Conservation (phyloP, 2,329 filamentous ascomycete species). For the Lecanoromycetidae sp. region DNA sequence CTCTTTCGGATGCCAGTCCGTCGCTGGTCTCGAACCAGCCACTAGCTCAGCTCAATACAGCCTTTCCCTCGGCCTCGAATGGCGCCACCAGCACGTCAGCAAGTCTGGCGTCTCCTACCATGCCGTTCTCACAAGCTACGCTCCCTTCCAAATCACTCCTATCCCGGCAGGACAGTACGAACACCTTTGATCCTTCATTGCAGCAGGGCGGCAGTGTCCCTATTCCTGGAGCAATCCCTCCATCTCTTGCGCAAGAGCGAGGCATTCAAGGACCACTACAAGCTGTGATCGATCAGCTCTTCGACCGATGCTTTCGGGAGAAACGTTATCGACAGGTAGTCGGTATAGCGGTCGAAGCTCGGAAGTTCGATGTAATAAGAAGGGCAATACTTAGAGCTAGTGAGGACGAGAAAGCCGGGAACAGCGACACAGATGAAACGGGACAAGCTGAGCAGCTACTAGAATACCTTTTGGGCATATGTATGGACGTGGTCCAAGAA, state of each 20-base stretch:
- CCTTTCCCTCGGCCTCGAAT: constrained; percentile 56
- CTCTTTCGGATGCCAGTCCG: constrained; percentile 49
- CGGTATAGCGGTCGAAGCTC: constrained; percentile 89
- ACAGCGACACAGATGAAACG: constrained; percentile 43
- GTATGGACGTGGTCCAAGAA: constrained; percentile 96
- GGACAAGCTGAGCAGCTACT: constrained; percentile 76
- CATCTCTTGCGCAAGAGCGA: constrained; percentile 55
- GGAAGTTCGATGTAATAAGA: constrained; percentile 76
- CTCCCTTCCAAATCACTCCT: constrained; percentile 88
- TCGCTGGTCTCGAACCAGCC: constrained; percentile 37
- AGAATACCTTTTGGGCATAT: constrained; percentile 91
- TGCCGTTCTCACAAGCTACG: constrained; percentile 87
- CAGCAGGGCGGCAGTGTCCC: constrained; percentile 45
- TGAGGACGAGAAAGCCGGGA: constrained; percentile 63
- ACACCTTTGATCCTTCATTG: constrained; percentile 42
- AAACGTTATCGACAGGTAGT: constrained; percentile 91
- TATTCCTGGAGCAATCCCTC: constrained; percentile 41
- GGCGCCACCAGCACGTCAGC: constrained; percentile 56
- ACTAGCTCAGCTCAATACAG: constrained; percentile 62
- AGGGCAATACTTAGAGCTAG: constrained; percentile 80
- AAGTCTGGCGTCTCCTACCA: constrained; percentile 70
- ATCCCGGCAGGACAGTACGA: constrained; percentile 63
- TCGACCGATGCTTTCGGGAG: constrained; percentile 75
- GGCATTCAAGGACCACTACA: constrained; percentile 71
- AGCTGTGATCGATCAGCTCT: constrained; percentile 73